Evolutionary conservation across 2,329 filamentous ascomycete species (phyloP).

Genomic region (Fonsecaea multimorphosa): DNA sequence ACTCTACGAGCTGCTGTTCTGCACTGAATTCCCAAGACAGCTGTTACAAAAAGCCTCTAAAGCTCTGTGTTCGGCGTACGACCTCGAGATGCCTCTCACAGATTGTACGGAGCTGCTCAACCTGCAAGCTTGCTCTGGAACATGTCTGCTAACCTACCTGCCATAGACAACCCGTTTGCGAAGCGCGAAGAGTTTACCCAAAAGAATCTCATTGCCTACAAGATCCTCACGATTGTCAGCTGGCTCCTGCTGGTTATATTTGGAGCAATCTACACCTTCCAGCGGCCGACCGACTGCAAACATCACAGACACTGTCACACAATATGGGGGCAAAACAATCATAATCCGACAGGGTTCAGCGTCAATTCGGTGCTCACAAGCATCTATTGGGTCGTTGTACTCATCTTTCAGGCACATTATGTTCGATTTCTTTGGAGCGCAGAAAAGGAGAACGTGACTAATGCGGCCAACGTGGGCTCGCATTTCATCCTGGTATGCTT

Average conservation of each 20-base stretch:
- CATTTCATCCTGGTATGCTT: conserved; percentile 72
- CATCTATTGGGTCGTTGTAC: conserved; percentile 68
- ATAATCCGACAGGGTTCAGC: conserved; percentile 73
- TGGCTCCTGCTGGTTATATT: conserved; percentile 77
- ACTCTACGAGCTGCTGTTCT: neutral
- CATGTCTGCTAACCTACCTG: conserved; percentile 13
- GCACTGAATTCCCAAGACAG: neutral
- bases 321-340: conserved; percentile 76
- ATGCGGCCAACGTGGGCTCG: conserved; percentile 76
- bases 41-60: neutral
- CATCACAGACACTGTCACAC: conserved; percentile 61
- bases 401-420: conserved; percentile 74
- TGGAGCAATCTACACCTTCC: conserved; percentile 75
- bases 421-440: conserved; percentile 75
- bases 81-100: conserved; percentile 26
- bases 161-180: conserved; percentile 75
- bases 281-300: conserved; percentile 67
- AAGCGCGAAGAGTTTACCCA: conserved; percentile 70
- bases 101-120: conserved; percentile 25
- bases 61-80: neutral
- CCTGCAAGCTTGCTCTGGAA: neutral
- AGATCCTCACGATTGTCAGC: conserved; percentile 72
- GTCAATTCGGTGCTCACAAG: conserved; percentile 68
- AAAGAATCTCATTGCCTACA: conserved; percentile 72
- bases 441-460: conserved; percentile 66